These are phyloP conservation scores for Talaromyces sp. DNA, from an alignment of 2,329 filamentous ascomycete genomes.

Conservation along the genomic window DNA sequence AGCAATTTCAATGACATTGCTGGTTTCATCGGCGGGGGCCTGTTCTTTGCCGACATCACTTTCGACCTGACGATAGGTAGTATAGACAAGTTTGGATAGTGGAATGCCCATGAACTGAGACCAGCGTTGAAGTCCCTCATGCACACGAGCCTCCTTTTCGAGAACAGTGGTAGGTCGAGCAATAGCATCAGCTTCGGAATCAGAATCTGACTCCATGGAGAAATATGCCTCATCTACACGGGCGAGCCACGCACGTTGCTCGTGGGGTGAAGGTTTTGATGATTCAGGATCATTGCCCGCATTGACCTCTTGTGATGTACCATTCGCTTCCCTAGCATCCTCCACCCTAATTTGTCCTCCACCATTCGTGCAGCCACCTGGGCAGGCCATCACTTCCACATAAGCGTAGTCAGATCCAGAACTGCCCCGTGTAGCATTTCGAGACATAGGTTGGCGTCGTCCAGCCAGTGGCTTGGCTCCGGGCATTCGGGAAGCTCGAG, in stretches of 20 bases:
- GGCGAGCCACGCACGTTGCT: slow-evolving; percentile 84
- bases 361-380: slow-evolving; percentile 97
- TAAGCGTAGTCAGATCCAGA: slow-evolving; percentile 73
- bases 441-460: slow-evolving; percentile 35
- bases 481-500: slow-evolving; percentile 75
- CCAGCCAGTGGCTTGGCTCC: slow-evolving; percentile 62
- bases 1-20: slow-evolving; percentile 84
- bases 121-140: slow-evolving; percentile 76
- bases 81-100: slow-evolving; percentile 74
- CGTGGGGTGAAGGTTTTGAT: slow-evolving; percentile 67
- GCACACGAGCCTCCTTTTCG: slow-evolving; percentile 49
- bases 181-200: slow-evolving; percentile 35
- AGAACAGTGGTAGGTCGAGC: slow-evolving; percentile 27
- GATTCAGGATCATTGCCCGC: slow-evolving; percentile 28
- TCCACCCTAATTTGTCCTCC: slow-evolving; percentile 93
- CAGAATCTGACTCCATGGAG: slow-evolving; percentile 66
- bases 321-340: slow-evolving; percentile 58
- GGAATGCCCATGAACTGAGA: slow-evolving; percentile 69
- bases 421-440: slow-evolving; percentile 33
- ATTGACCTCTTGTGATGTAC: slow-evolving; percentile 14
- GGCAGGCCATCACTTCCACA: slow-evolving; percentile 98
- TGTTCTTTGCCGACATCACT: slow-evolving; percentile 87
- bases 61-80: slow-evolving; percentile 87
- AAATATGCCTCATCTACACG: slow-evolving; percentile 89
- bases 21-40: slow-evolving; percentile 63